phyloP scores from a whole-genome alignment of 176 grass and related monocot genomes.

The Secale cereale region DNA sequence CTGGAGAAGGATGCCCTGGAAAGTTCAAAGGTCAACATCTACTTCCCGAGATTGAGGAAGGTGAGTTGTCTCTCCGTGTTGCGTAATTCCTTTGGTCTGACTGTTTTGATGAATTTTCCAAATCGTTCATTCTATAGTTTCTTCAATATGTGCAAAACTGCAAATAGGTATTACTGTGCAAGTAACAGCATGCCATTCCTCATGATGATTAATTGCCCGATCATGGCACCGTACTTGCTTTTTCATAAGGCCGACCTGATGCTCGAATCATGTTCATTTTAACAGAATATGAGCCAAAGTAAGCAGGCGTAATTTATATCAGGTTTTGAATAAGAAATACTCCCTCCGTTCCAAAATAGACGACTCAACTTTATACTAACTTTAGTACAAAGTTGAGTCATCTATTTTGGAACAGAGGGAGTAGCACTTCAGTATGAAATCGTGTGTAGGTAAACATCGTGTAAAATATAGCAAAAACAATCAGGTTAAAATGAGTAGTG shows the following conservation, averaged over 20 bases:
- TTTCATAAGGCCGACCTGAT: not conserved
- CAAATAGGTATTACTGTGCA: not conserved
- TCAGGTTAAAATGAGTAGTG: not conserved
- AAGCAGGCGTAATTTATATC: not conserved
- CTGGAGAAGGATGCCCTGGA: conserved; percentile 31
- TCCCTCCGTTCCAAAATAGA: too few relatives aligned
- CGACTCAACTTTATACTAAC: too few relatives aligned
- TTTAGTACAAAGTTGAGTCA: too few relatives aligned
- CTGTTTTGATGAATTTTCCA: not conserved
- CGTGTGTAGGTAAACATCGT: not conserved
- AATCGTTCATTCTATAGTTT: not conserved
- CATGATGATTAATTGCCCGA: not conserved
- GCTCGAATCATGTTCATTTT: not conserved
- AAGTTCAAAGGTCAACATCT: conserved; percentile 61
- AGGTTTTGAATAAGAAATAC: not conserved
- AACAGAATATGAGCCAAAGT: not conserved
- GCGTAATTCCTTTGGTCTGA: not conserved
- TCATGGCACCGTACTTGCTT: not conserved
- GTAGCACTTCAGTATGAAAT: not conserved
- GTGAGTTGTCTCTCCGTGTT: conserved; percentile 22
- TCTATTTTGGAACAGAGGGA: too few relatives aligned
- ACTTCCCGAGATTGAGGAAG: conserved; percentile 83
- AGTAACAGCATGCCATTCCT: not conserved
- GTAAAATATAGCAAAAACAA: not conserved
- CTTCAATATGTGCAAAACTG: not conserved